These are phyloP conservation scores for Evansstolkia leycettana DNA, from an alignment of 495 filamentous ascomycete species.

Conservation along the genomic window DNA sequence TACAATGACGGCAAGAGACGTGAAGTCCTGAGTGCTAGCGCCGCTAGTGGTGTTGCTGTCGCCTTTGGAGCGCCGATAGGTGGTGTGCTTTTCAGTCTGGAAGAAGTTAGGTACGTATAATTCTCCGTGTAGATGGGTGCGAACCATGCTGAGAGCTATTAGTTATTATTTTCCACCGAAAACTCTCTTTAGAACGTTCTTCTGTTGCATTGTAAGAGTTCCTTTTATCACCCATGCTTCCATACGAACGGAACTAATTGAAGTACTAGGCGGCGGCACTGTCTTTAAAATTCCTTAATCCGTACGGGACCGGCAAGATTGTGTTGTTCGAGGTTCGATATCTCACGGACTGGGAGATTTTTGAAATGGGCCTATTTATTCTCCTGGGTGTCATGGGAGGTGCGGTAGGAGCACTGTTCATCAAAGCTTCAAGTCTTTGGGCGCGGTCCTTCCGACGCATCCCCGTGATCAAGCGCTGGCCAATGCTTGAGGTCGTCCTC, in stretches of 20 bases:
- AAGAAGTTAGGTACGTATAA: constrained; percentile 76
- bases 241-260: constrained; percentile 16
- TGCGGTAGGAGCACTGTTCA: constrained; percentile 78
- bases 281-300: constrained; percentile 86
- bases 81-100: constrained; percentile 85
- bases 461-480: constrained; percentile 65
- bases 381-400: constrained; percentile 77
- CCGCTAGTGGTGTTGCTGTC: constrained; percentile 86
- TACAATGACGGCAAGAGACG: constrained; percentile 83
- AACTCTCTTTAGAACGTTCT: constrained; percentile 94
- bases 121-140: constrained; percentile 2
- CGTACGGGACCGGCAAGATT: constrained; percentile 92
- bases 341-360: constrained; percentile 83
- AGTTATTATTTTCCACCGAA: constrained; percentile 99
- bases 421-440: constrained; percentile 88
- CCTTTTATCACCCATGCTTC: no score
- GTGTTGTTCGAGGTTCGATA: constrained; percentile 94
- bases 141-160: constrained; percentile 8
- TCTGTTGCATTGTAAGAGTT: constrained; percentile 97
- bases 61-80: constrained; percentile 91
- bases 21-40: constrained; percentile 85
- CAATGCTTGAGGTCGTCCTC: constrained; percentile 75
- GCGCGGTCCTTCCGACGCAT: constrained; percentile 79
- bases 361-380: constrained; percentile 80
- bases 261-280: constrained; percentile 76